phyloP scores from a whole-genome alignment of 2,329 filamentous ascomycete species.

The Fusarium algeriense region DNA sequence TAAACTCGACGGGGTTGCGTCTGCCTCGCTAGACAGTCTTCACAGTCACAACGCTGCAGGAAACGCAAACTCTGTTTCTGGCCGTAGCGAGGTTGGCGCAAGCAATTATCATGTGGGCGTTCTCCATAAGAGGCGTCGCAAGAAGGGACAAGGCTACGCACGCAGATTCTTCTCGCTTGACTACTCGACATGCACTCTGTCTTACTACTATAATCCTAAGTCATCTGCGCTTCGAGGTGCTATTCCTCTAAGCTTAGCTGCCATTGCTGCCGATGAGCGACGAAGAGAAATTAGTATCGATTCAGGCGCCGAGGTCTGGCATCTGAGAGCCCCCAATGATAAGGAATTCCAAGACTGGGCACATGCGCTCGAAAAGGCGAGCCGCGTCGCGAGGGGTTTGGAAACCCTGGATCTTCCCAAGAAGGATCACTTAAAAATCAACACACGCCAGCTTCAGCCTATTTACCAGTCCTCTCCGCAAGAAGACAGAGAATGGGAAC shows the following conservation, averaged over 20 bases:
- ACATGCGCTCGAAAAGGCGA: conserved; percentile 84
- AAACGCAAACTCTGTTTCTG: conserved; percentile 63
- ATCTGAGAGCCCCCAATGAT: conserved; percentile 83
- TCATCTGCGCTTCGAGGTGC: conserved; percentile 92
- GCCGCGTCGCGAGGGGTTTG: conserved; percentile 70
- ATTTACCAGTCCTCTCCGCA: conserved; percentile 55
- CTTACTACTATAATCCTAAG: conserved; percentile 95
- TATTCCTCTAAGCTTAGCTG: conserved; percentile 90
- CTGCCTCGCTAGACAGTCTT: conserved; percentile 72
- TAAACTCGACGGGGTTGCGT: conserved; percentile 58
- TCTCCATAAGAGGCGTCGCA: conserved; percentile 89
- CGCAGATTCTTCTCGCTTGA: conserved; percentile 96
- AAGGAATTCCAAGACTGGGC: conserved; percentile 93
- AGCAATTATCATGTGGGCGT: conserved; percentile 82
- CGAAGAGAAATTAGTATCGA: conserved; percentile 95
- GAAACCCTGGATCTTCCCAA: conserved; percentile 53
- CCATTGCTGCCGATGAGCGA: conserved; percentile 88
- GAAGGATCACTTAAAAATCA: conserved; percentile 46
- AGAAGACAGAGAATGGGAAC: conserved; percentile 87
- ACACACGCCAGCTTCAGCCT: conserved; percentile 44
- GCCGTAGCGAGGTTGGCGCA: conserved; percentile 62
- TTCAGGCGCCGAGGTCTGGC: conserved; percentile 97
- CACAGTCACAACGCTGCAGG: conserved; percentile 62
- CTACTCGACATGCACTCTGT: conserved; percentile 92
- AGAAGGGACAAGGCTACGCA: conserved; percentile 93